Evolutionary conservation across 441 rosid species (phyloP), one percentile per base, ranked within the genome.

Genomic region (Euphorbia celastroides): DNA sequence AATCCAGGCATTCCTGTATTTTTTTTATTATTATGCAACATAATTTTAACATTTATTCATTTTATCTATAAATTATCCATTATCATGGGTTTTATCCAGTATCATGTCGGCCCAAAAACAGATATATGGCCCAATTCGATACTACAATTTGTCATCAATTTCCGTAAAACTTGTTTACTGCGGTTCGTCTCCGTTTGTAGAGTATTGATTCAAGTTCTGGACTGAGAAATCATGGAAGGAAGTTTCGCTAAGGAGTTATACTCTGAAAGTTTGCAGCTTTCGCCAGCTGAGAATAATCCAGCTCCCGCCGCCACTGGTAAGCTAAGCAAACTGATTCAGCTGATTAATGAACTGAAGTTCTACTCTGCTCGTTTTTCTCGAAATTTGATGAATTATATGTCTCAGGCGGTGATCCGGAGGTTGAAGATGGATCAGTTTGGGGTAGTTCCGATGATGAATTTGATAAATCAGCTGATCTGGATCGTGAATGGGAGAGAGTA

Each of bases 401-500:
- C 58, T 62, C 62, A 72, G 71, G 62, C 65, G 44, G 55, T 31
- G 63, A 58, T 59, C 22, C 73, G 56, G 66, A 69, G 67, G 68
- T 67, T 28, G 72, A 74, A 20, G 86, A 80, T 68, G 83, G 72
- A 66, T 65, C 79, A 41, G 38, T 75, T 20, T 80, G 85, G 81
- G 82, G 60, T 64, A 77, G 44, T 10, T 41, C 44, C 44, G 44
- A 41, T 41, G 44, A 41, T 9, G 44, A 41, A 41, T 3, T 10
- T 9, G 75, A 77, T 70, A 74, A 75, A 66, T 12, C 69, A 57
- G 64, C 78, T 46, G 69, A 66, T 19, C 70, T 79, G 75, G 81
- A 81, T 58, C 71, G 85, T 46, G 90, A 86, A 17, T 74, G 85
- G 81, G 72, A 71, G 79, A 72, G 62, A 62, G 83, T 83, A 61